Percentiles rank a stretch among this genome's conserved stretches.
phyloP scores from a whole-genome alignment of 352 stramenopile species.

The Globisporangium middletonii region DNA sequence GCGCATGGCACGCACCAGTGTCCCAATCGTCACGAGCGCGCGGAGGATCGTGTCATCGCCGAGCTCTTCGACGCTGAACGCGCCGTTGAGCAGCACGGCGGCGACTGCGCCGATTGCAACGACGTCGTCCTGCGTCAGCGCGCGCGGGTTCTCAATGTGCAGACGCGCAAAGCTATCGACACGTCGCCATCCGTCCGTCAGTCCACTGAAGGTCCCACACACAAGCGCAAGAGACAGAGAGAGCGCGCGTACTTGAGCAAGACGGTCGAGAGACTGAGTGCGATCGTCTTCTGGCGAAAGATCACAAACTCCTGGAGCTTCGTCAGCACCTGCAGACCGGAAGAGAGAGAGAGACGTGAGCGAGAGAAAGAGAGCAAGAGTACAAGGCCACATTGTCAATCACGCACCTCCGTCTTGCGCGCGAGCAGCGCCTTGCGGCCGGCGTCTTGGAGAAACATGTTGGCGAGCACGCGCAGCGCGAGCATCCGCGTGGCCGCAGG shows the following conservation, averaged over 20 bases:
- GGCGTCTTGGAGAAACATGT: conserved; percentile 63
- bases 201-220: not conserved
- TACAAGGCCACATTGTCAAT: not conserved
- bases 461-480: conserved; percentile 63
- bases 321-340: conserved; percentile 26
- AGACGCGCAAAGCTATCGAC: conserved; percentile 36
- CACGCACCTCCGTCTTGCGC: conserved; percentile 43
- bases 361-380: not conserved
- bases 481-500: conserved; percentile 71
- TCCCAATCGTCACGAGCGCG: conserved; percentile 57
- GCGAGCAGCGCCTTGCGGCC: conserved; percentile 36
- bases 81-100: conserved; percentile 45
- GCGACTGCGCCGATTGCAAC: conserved; percentile 41
- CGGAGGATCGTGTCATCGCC: conserved; percentile 75
- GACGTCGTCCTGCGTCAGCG: conserved; percentile 42
- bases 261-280: conserved; percentile 60
- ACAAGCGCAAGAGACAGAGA: not conserved
- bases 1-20: conserved; percentile 33
- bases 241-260: conserved; percentile 55
- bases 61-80: conserved; percentile 48
- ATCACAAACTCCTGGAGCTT: conserved; percentile 38
- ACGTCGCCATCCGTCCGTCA: not conserved
- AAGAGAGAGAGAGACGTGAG: not conserved
- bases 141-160: conserved; percentile 20
- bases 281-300: conserved; percentile 59